Evolutionary conservation across 1,139 yeast species (phyloP).

Genomic region (Sugiyamaella pinicola): DNA sequence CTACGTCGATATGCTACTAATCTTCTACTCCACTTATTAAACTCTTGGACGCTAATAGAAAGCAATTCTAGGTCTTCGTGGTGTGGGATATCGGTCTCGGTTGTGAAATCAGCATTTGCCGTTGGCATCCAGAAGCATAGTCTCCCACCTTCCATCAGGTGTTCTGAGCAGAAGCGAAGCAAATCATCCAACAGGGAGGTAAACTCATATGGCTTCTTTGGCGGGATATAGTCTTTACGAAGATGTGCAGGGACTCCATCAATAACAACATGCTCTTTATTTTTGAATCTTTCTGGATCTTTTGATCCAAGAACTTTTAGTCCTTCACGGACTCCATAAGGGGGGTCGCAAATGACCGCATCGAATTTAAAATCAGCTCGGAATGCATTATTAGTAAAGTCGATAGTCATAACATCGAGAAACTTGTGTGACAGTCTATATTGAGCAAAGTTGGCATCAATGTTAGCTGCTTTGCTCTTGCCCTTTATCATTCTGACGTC

Average conservation of each 20-base stretch:
- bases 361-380: slow-evolving; percentile 66
- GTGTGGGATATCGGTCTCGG: slow-evolving; percentile 72
- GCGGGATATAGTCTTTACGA: slow-evolving; percentile 83
- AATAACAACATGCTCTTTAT: slow-evolving; percentile 68
- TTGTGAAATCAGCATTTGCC: slow-evolving; percentile 79
- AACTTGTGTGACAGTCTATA: slow-evolving; percentile 62
- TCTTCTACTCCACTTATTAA: slow-evolving; percentile 88
- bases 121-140: slow-evolving; percentile 98
- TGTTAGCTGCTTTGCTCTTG: slow-evolving; percentile 48
- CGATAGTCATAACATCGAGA: slow-evolving; percentile 85
- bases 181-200: slow-evolving; percentile 76
- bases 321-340: slow-evolving; percentile 97
- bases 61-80: slow-evolving; percentile 72
- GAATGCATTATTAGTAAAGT: slow-evolving; percentile 87
- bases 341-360: slow-evolving; percentile 92
- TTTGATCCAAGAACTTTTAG: slow-evolving; percentile 88
- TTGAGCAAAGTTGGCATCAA: slow-evolving; percentile 70
- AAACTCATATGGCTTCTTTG: slow-evolving; percentile 87
- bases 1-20: slow-evolving; percentile 76
- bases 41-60: slow-evolving; percentile 80
- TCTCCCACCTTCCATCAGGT: slow-evolving; percentile 75
- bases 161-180: slow-evolving; percentile 66
- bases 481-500: slow-evolving; percentile 86
- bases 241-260: slow-evolving; percentile 79
- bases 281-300: slow-evolving; percentile 59